phyloP scores from a whole-genome alignment of 2,329 filamentous ascomycete species.

The Gaeumannomyces sp. region DNA sequence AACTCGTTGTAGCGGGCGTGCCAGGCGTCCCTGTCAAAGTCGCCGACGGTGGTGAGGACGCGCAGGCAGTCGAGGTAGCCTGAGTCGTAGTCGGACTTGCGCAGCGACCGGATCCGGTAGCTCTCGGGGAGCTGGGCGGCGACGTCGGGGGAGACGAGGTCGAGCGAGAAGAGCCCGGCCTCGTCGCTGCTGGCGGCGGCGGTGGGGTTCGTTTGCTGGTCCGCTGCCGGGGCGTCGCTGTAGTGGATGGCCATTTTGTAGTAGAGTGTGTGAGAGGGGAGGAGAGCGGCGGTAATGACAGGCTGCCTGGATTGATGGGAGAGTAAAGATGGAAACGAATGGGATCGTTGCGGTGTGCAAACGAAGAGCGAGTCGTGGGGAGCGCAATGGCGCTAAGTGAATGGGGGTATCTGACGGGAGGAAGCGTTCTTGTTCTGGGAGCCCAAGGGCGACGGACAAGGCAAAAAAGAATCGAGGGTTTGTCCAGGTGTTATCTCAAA shows the following conservation, averaged over 20 bases:
- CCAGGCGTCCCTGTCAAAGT: slow-evolving; percentile 71
- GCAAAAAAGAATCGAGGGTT: no score
- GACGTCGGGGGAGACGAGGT: slow-evolving; percentile 73
- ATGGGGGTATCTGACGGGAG: no score
- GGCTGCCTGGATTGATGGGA: background rate
- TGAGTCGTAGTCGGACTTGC: slow-evolving; percentile 67
- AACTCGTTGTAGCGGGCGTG: slow-evolving; percentile 79
- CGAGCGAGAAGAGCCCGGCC: slow-evolving; percentile 66
- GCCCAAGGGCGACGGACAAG: no score
- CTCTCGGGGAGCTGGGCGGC: slow-evolving; percentile 66
- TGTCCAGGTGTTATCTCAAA: background rate
- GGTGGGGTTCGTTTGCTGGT: background rate
- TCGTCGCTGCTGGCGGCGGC: slow-evolving; percentile 17
- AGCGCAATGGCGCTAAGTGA: no score
- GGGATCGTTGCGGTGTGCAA: no score
- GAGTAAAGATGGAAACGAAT: no score
- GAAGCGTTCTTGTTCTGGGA: no score
- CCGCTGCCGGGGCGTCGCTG: background rate
- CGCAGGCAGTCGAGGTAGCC: slow-evolving; percentile 89
- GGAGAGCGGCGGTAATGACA: no score
- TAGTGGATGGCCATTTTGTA: slow-evolving; percentile 9
- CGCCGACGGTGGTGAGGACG: slow-evolving; percentile 88
- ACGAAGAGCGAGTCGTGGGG: no score
- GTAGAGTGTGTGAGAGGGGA: background rate
- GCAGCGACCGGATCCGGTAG: slow-evolving; percentile 77